Conservation (phyloP, 306 rosid species). For the Pterocarpus macrocarpus region DNA sequence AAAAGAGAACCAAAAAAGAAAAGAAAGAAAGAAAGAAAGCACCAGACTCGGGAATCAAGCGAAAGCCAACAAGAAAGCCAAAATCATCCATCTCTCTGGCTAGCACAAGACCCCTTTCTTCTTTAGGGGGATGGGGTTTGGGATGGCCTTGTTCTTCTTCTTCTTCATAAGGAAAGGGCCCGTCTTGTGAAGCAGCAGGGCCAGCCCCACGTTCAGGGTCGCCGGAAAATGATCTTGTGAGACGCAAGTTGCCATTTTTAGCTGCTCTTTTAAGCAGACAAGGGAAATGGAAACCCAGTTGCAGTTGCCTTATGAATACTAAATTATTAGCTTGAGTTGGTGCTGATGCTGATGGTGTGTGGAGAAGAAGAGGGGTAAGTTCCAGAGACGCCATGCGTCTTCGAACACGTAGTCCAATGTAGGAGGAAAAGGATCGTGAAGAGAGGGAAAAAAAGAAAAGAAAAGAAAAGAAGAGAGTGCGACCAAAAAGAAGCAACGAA, state of each 20-base stretch:
- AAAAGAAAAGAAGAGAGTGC: not conserved
- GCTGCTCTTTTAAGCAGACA: constrained; percentile 36
- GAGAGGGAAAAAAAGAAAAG: not conserved
- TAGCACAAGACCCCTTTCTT: constrained; percentile 44
- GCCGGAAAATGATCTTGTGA: constrained; percentile 47
- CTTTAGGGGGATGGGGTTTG: not conserved
- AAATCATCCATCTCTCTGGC: constrained; percentile 57
- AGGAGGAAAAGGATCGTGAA: constrained; percentile 57
- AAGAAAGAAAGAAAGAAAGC: not conserved
- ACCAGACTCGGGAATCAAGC: constrained; percentile 60
- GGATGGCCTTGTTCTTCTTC: not conserved
- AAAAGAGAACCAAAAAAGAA: not conserved
- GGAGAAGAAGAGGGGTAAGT: constrained; percentile 47
- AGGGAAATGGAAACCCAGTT: constrained; percentile 27
- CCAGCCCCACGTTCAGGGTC: constrained; percentile 1
- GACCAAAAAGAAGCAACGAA: constrained; percentile 32
- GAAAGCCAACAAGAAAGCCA: constrained; percentile 64
- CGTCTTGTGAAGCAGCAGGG: constrained; percentile 43
- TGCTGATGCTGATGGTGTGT: constrained; percentile 20
- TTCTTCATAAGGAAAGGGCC: constrained; percentile 44
- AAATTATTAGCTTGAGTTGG: constrained; percentile 18
- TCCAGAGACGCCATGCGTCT: constrained; percentile 60
- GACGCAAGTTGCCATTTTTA: constrained; percentile 43
- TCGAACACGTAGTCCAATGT: constrained; percentile 10
- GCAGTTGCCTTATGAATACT: constrained; percentile 39